Base-by-base conservation (phyloP, 208 protist species). In the Crithidia mellificae region DNA sequence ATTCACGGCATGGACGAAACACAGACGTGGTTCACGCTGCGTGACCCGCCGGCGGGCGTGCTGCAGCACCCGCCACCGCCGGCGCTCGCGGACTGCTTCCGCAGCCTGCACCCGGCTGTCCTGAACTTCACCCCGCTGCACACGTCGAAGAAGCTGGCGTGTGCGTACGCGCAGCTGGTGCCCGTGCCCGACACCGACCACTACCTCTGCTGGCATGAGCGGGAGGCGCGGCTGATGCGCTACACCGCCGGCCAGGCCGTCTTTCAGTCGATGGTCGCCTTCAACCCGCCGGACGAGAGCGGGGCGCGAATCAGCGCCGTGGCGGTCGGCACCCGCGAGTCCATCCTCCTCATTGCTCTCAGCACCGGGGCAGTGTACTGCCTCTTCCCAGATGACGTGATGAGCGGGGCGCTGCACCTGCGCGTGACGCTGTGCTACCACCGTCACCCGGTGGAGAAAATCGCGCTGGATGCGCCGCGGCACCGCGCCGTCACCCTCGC, bases 401-500 rank as follows among this genome's bases (percentile, higher is more conserved):
- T 77, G 54, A 58, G 58, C 22, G 61, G 70, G 15, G 54, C 72
- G 0, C 25, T 81, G 32, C 57, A 82, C 30, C 52, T 90, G n/a
- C 82, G 61, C 41, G 62, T 67, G 12, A 87, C 85, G 19, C 63
- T 94, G 19, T 88, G 75, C 62, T 73, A 87, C 61, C 90, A 95
- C 75, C 82, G 46, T 11, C 63, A 88, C 57, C 57, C 85, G 38
- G 81, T 95, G 39, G 63, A 72, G 27, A 85, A 83, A 50, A 79
- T 95, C 52, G 75, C 66, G 43, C 47, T 88, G 5, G 75, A 89
- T 32, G 44, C 65, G 0, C 2, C 41, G 15, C 66, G 68, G 29
- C 75, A 81, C 44, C 80, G 85, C 29, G 81, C 82, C 39, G 72
- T 95, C 63, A 93, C 77, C 71, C 79, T 87, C 68, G 90, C 87